A percentile compares a stretch with the other conserved stretches of the same genome.
These are phyloP conservation scores for Hondaea fermentalgiana DNA, from an alignment of 108 stramenopile species.

Conservation along the genomic window DNA sequence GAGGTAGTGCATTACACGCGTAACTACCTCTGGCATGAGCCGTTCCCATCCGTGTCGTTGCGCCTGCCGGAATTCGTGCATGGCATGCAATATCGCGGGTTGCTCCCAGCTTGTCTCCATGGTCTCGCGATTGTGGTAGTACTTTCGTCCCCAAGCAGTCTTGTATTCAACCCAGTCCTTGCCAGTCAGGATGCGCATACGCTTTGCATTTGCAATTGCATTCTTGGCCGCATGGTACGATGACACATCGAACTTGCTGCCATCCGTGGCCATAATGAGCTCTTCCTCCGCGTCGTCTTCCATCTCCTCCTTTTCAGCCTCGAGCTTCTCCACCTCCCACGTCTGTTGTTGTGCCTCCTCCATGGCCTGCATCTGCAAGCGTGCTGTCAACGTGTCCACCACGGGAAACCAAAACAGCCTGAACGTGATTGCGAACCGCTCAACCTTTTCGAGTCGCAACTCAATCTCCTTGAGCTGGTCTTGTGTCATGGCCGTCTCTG, in stretches of 20 bases:
- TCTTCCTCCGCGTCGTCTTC: slow-evolving; percentile 14
- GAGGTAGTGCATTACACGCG: background rate
- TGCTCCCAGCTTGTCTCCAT: background rate
- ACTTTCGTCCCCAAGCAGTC: background rate
- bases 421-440: background rate
- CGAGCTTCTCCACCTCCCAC: background rate
- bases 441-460: background rate
- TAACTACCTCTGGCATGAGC: background rate
- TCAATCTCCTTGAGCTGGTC: background rate
- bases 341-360: background rate
- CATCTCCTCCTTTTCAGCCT: background rate
- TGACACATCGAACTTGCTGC: background rate
- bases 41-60: background rate
- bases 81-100: background rate
- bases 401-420: background rate
- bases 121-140: slow-evolving; percentile 31
- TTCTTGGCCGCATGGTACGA: background rate
- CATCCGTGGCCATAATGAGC: slow-evolving; percentile 14
- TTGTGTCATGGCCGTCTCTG: background rate
- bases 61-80: background rate
- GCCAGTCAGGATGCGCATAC: background rate
- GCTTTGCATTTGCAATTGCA: background rate
- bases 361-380: background rate
- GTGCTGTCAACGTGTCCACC: background rate
- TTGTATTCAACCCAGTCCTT: background rate